Evolutionary conservation across 306 rosid genomes (phyloP), one percentile per base, ranked within the genome.

Genomic region (Vachellia pachyceras): DNA sequence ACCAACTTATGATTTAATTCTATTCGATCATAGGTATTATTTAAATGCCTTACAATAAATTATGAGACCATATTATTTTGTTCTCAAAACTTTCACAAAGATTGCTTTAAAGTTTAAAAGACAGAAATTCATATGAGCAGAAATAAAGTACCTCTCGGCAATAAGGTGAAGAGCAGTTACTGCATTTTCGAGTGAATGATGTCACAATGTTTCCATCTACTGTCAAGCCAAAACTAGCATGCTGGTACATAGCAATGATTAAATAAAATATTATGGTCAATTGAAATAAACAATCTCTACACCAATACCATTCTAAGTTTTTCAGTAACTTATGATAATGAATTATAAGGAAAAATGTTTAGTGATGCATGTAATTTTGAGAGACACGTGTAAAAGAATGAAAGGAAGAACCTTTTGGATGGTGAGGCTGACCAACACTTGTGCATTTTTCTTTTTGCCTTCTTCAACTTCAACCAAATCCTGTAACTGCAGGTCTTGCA

Each of bases 191-290:
- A 35, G 91, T 80, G 92, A 92, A 91, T 66, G 96, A 89, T 79
- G 98, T 94, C 11, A 83, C 42, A 57, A 94, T 85, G 87, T 86
- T 94, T 85, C 97, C 98, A 68, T 92, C 96, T 22, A 94, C 96
- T 0, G 98, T 89, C 72, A 89, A 88, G 64, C 98, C 98, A 75
- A 90, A 94, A 87, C 98, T 87, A 29, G 97, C 98, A 81, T 94
- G 98, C 98, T 94, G 6, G 10, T 57, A 22, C 10, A 22, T 13
- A 14, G n/a, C 2, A 14, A 49, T 14, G 17, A 76, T 54, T 36
- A 13, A 49, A 58, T 58, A 35, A 18, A 45, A n/a, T 45, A 45
- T 45, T 45, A 12, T 45, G 46, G 61, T 47, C 22, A 65, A 15
- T n/a, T 66, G 44, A 69, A 69, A 68, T 44, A 44, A 6, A n/a